Base-by-base conservation (phyloP, 108 stramenopile species). In the Cyclostephanos tholiformis region DNA sequence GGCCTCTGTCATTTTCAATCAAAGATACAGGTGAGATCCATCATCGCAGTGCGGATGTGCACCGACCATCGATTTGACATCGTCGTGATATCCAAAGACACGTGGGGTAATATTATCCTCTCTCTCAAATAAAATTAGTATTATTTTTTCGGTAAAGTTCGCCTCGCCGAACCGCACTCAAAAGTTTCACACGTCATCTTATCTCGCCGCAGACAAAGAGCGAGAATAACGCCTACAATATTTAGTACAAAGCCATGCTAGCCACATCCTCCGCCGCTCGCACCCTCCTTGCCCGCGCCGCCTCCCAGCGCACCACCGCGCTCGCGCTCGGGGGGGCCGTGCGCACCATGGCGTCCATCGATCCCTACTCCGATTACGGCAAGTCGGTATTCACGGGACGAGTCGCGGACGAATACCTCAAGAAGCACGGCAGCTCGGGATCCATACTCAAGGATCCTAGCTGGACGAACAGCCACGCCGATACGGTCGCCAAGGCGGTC, bases 401-500 rank as follows among this genome's bases (percentile, higher is more conserved):
- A 16, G 87, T 96, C 51, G 97, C 97, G 43, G 95, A 92, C 51
- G 84, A 90, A 63, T 97, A 97, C 79, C 80, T 97, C 23, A 84
- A 91, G 76, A 94, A 94, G 73, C 93, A 95, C 68, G 97, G 97
- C 19, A 84, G 86, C 39, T 76, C 81, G 53, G 87, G 75, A 16
- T 85, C 74, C 11, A 75, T 93, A 57, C 74, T 97, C 71, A 83
- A 91, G 57, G 90, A 94, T 81, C 90, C 89, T 25, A 49, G 65
- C 23, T 97, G 97, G 97, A 84, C 86, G 23, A 82, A 85, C 74
- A 90, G 74, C 25, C 80, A 86, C 71, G 62, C 97, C 41, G 97
- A 97, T 74, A 85, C 67, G 26, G 95, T 97, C 48, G 92, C 93
- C n/a, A 85, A 87, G 63, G 94, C 95, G 60, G 93, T 96, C 38